Base-by-base conservation (phyloP, 2,329 filamentous ascomycete species). In the Penicillium sp. region DNA sequence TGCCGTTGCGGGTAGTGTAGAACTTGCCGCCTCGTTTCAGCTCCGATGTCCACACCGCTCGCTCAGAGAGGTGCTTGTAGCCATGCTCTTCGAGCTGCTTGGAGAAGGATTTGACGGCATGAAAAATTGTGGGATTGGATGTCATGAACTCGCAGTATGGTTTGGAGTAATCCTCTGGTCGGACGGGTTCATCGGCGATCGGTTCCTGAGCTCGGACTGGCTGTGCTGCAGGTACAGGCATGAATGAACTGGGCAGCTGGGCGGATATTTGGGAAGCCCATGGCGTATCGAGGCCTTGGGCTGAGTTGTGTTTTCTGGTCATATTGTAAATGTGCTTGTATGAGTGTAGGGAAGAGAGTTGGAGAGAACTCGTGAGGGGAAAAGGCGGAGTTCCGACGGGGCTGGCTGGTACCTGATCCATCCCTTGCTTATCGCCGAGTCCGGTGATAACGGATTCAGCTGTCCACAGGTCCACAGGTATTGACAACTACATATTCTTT, bases 81-180 rank as follows among this genome's bases (percentile, higher is more conserved):
- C 91, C 93, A 37, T 85, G 80, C 38, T 84, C 81, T 60, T 82
- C 79, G 46, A 97, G 82, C 67, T 92, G 87, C 55, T 81, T 79
- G 67, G 88, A 86, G 71, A 96, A 90, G 65, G 90, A 85, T 56
- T 86, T 83, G 29, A 97, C 92, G 1, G 90, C 86, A 69, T 99
- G 94, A 74, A 96, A 99, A 45, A 97, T 85, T 9, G 94, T 97
- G 0, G 94, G 94, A 70, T 97, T 96, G 60, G 89, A 83, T 43
- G 86, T 89, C 78, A 97, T 83, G 71, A 97, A 97, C 50, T 90
- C 83, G 71, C 89, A 88, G 72, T 96, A 97, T 1, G 92, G 90
- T 75, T 91, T 81, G 9, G 90, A 89, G 72, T 92, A 96, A 57
- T 81, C 81, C 67, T 86, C 85, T 5, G 77, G 74, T 11, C 61